A percentile compares a stretch with the other conserved stretches of the same genome.
Evolutionary conservation across 139 green algal species (phyloP).

Genomic region (Nannochloris sp.): DNA sequence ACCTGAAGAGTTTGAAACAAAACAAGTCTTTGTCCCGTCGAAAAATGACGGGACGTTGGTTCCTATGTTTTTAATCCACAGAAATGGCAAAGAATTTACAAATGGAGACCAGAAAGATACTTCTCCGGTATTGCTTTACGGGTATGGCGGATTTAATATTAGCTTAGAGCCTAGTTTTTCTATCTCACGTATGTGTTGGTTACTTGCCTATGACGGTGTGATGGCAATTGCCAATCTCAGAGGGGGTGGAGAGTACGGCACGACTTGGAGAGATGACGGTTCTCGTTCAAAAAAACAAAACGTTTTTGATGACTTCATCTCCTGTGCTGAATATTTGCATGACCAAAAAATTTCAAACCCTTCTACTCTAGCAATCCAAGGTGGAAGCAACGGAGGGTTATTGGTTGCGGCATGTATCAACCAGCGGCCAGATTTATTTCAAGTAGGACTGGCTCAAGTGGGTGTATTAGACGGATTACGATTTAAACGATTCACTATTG

Average conservation of each 20-base stretch:
- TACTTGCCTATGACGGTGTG: conserved; percentile 56
- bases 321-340: conserved; percentile 68
- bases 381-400: conserved; percentile 83
- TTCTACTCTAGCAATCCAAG: conserved; percentile 68
- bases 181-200: conserved; percentile 41
- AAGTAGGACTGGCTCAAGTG: conserved; percentile 68
- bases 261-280: conserved; percentile 76
- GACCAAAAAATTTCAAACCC: conserved; percentile 44
- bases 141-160: conserved; percentile 93
- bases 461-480: conserved; percentile 91
- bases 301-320: conserved; percentile 80
- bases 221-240: conserved; percentile 71
- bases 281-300: conserved; percentile 73
- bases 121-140: conserved; percentile 81
- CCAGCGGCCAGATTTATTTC: conserved; percentile 88
- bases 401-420: conserved; percentile 88
- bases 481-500: conserved; percentile 94
- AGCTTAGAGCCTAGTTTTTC: conserved; percentile 74
- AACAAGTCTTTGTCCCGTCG: conserved; percentile 76
- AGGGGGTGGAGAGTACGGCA: conserved; percentile 88
- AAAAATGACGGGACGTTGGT: conserved; percentile 76
- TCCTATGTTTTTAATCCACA: conserved; percentile 77
- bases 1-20: conserved; percentile 60
- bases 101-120: conserved; percentile 45
- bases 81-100: conserved; percentile 43